Evolutionary conservation across 163 green algal genomes (phyloP).

Genomic region (Botryococcus braunii): DNA sequence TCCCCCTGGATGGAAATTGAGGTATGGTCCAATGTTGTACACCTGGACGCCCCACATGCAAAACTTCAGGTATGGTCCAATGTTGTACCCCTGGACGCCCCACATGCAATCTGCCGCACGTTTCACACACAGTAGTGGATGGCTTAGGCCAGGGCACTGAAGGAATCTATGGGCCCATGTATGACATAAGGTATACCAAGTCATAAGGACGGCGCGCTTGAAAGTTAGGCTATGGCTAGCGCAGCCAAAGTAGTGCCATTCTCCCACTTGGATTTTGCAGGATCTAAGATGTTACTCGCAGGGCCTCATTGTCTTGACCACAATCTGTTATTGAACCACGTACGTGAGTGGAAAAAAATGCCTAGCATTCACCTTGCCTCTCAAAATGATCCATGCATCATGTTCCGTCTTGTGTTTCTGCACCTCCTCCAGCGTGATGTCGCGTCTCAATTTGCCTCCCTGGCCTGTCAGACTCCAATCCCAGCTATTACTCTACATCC

Average conservation of each 20-base stretch:
- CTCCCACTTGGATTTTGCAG: constrained; percentile 7
- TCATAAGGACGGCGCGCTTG: not conserved
- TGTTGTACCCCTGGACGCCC: constrained; percentile 79
- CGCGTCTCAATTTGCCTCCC: constrained; percentile 24
- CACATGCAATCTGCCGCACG: no score
- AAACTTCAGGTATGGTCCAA: constrained; percentile 78
- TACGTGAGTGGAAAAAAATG: no score
- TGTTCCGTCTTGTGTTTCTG: constrained; percentile 53
- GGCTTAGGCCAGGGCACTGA: no score
- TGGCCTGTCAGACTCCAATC: constrained; percentile 15
- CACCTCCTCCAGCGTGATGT: constrained; percentile 76
- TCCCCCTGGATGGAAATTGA: constrained; percentile 86
- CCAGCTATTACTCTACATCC: not conserved
- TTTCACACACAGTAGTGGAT: no score
- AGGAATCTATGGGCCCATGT: no score
- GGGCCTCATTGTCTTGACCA: no score
- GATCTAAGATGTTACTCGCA: no score
- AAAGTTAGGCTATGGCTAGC: no score
- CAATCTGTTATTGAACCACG: no score
- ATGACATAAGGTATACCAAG: no score
- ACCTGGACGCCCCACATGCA: constrained; percentile 39
- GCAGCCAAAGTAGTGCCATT: no score
- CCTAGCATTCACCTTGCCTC: constrained; percentile 41
- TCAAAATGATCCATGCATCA: constrained; percentile 65
- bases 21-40: constrained; percentile 90